Evolutionary conservation across 306 rosid species (phyloP).

Genomic region (Acacia melanoxylon): DNA sequence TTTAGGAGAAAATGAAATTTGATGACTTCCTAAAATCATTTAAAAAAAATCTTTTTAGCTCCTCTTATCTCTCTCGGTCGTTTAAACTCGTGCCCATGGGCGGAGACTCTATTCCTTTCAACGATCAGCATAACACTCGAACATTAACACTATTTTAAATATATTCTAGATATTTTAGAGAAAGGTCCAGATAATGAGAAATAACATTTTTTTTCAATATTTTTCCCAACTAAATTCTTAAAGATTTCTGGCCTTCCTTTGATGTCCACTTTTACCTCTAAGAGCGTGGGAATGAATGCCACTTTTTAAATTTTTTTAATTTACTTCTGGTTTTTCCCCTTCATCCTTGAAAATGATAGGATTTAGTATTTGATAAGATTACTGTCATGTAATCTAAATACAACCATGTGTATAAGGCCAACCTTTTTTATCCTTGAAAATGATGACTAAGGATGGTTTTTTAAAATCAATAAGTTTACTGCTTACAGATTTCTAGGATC

Average conservation of each 20-base stretch:
- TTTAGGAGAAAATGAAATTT: neutral
- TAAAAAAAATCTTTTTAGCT: too few species aligned
- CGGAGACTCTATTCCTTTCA: rapidly evolving
- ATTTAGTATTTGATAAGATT: too few species aligned
- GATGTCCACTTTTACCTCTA: neutral
- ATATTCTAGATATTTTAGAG: neutral
- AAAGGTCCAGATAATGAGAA: neutral
- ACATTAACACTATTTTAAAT: too few species aligned
- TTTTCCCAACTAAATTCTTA: neutral
- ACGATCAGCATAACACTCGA: too few species aligned
- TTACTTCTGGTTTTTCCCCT: neutral
- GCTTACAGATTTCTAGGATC: neutral
- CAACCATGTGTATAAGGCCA: too few species aligned
- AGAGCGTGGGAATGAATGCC: neutral
- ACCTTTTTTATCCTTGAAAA: too few species aligned
- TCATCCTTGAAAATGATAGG: too few species aligned
- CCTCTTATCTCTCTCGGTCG: too few species aligned
- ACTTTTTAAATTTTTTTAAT: neutral
- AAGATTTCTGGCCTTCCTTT: neutral
- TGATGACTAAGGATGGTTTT: too few species aligned
- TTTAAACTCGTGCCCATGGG: too few species aligned
- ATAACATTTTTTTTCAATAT: neutral
- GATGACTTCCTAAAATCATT: neutral
- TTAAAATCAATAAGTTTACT: too few species aligned
- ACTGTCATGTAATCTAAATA: too few species aligned